These are phyloP conservation scores for Kluyveromyces sp. DNA, from an alignment of 1,139 yeast species.

Conservation along the genomic window DNA sequence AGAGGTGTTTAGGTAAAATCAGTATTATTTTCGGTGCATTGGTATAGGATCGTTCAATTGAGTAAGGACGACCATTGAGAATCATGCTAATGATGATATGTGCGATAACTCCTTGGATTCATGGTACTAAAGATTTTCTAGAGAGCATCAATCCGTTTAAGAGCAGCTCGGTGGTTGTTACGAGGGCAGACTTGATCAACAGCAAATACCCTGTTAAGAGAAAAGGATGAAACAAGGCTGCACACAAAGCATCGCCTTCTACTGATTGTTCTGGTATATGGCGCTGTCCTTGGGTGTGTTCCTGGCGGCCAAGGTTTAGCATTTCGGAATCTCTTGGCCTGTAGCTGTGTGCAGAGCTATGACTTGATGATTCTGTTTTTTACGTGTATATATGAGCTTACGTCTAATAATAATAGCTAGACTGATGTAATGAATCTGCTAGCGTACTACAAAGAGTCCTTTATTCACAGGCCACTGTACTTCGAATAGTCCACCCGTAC, in stretches of 20 bases:
- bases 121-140: conserved; percentile 3
- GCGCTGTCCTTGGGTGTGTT: too few relatives aligned
- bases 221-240: background rate
- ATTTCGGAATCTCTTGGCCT: too few relatives aligned
- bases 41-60: too few relatives aligned
- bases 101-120: conserved; percentile 6
- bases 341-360: too few relatives aligned
- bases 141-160: conserved; percentile 5
- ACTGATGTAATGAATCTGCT: background rate
- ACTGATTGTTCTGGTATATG: background rate
- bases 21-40: too few relatives aligned
- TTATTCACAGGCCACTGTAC: conserved; percentile 11
- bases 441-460: too few relatives aligned
- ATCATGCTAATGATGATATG: conserved; percentile 1
- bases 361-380: background rate
- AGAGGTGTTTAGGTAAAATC: too few relatives aligned
- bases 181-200: conserved; percentile 5
- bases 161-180: conserved; percentile 1
- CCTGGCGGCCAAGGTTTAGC: too few relatives aligned
- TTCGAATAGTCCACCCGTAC: conserved; percentile 27
- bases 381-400: background rate
- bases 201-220: conserved; percentile 4
- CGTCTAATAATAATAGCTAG: background rate
- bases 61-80: too few relatives aligned
- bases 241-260: background rate